Evolutionary conservation across 2,329 filamentous ascomycete genomes (phyloP).

Genomic region (Penicillium sp.): DNA sequence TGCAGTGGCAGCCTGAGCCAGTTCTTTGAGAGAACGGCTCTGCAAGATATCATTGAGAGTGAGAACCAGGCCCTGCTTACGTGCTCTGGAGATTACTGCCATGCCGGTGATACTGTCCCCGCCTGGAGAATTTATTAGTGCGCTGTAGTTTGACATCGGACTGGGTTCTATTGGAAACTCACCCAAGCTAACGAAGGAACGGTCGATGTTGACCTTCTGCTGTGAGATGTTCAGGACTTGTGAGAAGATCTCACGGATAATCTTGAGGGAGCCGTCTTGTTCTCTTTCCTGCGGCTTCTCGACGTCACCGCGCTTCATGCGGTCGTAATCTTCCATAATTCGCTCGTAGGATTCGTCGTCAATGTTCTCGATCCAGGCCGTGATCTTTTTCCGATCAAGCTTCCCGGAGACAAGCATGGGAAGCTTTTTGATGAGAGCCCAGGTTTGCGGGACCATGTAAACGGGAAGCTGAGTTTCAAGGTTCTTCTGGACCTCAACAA

Average conservation of each 20-base stretch:
- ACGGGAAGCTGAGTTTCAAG: slow-evolving; percentile 45
- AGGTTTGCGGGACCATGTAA: slow-evolving; percentile 46
- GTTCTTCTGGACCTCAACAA: slow-evolving; percentile 37
- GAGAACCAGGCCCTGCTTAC: slow-evolving; percentile 34
- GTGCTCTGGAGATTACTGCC: slow-evolving; percentile 38
- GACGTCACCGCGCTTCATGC: slow-evolving; percentile 24
- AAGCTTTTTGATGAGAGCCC: slow-evolving; percentile 41
- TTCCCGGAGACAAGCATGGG: slow-evolving; percentile 40
- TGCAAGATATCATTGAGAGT: slow-evolving; percentile 37
- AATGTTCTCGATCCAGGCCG: slow-evolving; percentile 46
- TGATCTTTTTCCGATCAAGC: slow-evolving; percentile 41
- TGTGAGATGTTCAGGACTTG: slow-evolving; percentile 37
- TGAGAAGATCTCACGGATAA: slow-evolving; percentile 33
- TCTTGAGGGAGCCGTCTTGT: slow-evolving; percentile 16
- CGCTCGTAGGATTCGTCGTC: slow-evolving; percentile 40
- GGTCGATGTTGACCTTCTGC: slow-evolving; percentile 33
- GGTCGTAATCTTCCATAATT: slow-evolving; percentile 39
- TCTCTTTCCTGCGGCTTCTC: slow-evolving; percentile 21
- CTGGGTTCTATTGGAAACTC: slow-evolving; percentile 12
- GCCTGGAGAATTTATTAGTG: slow-evolving; percentile 23
- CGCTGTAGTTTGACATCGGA: not conserved
- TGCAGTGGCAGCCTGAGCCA: slow-evolving; percentile 26
- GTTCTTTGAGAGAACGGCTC: slow-evolving; percentile 31
- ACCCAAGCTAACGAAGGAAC: slow-evolving; percentile 40
- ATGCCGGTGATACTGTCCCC: slow-evolving; percentile 43